These are phyloP conservation scores for Pyrenochaeta sp. DNA, from an alignment of 2,329 filamentous ascomycete genomes.

Conservation along the genomic window DNA sequence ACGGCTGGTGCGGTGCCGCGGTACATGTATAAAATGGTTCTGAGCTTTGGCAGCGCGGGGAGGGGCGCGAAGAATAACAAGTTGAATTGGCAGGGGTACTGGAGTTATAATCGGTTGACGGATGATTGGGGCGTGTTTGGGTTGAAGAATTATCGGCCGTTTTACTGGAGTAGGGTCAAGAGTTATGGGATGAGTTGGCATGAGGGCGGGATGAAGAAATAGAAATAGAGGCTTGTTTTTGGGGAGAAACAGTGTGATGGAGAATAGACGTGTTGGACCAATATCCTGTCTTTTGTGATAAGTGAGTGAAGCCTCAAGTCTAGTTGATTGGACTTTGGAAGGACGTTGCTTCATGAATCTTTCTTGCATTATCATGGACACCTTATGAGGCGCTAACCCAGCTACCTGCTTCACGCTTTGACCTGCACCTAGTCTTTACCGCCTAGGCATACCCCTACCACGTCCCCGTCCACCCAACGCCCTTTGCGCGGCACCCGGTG, in stretches of 20 bases:
- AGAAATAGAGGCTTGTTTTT: background rate
- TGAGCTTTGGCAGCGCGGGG: constrained; percentile 72
- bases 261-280: background rate
- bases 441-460: constrained; percentile 77
- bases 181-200: constrained; percentile 61
- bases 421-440: constrained; percentile 57
- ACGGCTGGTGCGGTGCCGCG: constrained; percentile 81
- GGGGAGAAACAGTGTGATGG: background rate
- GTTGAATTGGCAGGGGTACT: constrained; percentile 86
- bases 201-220: constrained; percentile 23
- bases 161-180: constrained; percentile 69
- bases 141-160: constrained; percentile 68
- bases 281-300: background rate
- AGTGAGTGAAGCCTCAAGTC: background rate
- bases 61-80: constrained; percentile 79
- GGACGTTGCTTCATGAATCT: constrained; percentile 6
- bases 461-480: constrained; percentile 80
- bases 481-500: constrained; percentile 78
- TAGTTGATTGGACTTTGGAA: background rate
- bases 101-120: constrained; percentile 87
- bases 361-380: constrained; percentile 45
- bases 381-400: constrained; percentile 24
- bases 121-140: constrained; percentile 90
- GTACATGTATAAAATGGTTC: constrained; percentile 85
- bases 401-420: constrained; percentile 33